Conservation (phyloP, 306 rosid species). For the Abrus pulchellus region DNA sequence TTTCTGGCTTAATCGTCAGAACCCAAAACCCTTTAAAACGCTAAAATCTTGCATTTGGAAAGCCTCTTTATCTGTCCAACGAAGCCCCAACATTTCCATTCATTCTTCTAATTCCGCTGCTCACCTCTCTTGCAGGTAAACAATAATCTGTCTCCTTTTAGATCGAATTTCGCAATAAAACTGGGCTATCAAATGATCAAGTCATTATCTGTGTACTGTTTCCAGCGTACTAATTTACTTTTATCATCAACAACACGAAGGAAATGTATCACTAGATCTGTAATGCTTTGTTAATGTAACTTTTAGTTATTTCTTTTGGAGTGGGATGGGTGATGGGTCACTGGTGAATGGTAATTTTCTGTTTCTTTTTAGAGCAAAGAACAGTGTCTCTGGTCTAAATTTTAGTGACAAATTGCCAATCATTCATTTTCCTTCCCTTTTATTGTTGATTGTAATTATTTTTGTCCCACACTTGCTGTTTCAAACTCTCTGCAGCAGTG, state of each 20-base stretch:
- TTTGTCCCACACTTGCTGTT: slow-evolving; percentile 26
- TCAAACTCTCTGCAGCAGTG: slow-evolving; percentile 61
- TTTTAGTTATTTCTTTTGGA: neutral
- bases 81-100: slow-evolving; percentile 46
- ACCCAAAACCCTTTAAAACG: slow-evolving; percentile 48
- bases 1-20: slow-evolving; percentile 35
- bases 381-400: slow-evolving; percentile 1
- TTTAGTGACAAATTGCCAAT: neutral
- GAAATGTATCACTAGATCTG: neutral
- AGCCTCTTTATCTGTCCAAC: slow-evolving; percentile 59
- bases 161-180: neutral
- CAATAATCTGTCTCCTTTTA: neutral
- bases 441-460: slow-evolving; percentile 36
- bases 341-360: neutral
- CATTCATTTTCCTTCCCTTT: neutral
- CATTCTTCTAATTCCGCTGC: slow-evolving; percentile 53
- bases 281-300: slow-evolving; percentile 4
- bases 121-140: slow-evolving; percentile 66
- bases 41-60: slow-evolving; percentile 52
- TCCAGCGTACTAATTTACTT: slow-evolving; percentile 15
- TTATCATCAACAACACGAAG: neutral
- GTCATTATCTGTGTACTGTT: neutral
- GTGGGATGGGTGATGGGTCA: neutral
- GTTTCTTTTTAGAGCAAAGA: neutral
- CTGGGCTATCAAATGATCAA: neutral